Evolutionary conservation across 768 basidiomycete genomes (phyloP), one percentile per base, ranked within the genome.

Genomic region (Suillus subluteus): DNA sequence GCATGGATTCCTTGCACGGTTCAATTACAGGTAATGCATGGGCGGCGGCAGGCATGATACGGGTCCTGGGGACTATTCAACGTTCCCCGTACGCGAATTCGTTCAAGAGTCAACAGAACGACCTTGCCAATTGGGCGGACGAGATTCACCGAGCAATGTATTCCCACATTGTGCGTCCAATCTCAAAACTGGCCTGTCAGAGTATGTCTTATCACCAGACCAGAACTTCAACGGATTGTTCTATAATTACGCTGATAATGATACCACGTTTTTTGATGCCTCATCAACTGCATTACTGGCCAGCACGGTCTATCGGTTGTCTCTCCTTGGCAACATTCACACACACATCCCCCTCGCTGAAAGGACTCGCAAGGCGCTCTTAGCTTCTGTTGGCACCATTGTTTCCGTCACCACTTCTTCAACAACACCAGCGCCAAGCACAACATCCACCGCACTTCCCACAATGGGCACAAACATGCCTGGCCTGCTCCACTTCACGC

Each of bases 1-100:
- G 4, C 40, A 32, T 8, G 63, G 23, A 35, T 30, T 50, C 5
- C 21, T 58, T 18, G 63, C 11, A 55, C 32, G 54, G 7, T 23
- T 65, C 8, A 6, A 12, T 13, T 30, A 35, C 59, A 91, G 94
- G 94, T 0, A 95, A 96, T 65, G 95, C 82, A 3, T 97, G 95
- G 95, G 95, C 91, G 0, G 92, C 93, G 0, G 91, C 88, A 21
- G 95, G 95, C 1, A 95, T 95, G 85, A 80, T 93, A 12, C 88
- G 95, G 7, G 95, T 96, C 3, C 81, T 91, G 1, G 88, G 86
- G 2, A 95, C 92, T 1, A 89, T 95, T 65, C 81, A 85, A 69
- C 79, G 85, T 40, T 91, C 91, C 0, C 78, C 83, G 59, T 92
- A 81, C 67, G 79, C 83, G 1, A 79, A 79, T 38, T 73, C 76